A percentile compares a stretch with the other conserved stretches of the same genome.
Conservation (phyloP, 768 basidiomycete species). For the Leccinum obscurum region DNA sequence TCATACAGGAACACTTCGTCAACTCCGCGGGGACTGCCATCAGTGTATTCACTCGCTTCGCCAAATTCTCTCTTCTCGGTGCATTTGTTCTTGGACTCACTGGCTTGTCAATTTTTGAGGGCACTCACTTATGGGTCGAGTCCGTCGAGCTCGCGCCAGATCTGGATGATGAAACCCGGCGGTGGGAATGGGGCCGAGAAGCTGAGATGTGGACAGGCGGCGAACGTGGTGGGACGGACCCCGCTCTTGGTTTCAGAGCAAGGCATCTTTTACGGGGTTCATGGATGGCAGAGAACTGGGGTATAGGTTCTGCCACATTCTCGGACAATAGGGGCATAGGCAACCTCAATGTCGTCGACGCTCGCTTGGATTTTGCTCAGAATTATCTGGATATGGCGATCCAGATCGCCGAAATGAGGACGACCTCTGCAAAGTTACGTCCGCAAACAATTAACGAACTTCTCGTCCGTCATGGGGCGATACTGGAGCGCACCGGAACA, state of each 20-base stretch:
- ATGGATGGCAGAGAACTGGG: conserved; percentile 74
- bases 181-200: conserved; percentile 71
- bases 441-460: conserved; percentile 56
- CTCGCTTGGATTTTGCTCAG: conserved; percentile 55
- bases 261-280: conserved; percentile 65
- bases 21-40: conserved; percentile 41
- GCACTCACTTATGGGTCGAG: conserved; percentile 65
- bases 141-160: conserved; percentile 47
- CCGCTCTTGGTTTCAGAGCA: conserved; percentile 59
- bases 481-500: conserved; percentile 63
- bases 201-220: conserved; percentile 63
- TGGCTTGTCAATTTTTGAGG: conserved; percentile 52
- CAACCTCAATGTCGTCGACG: conserved; percentile 48
- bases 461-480: conserved; percentile 50
- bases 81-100: conserved; percentile 44
- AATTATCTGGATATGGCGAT: conserved; percentile 53
- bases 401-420: conserved; percentile 42
- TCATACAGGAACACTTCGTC: conserved; percentile 36
- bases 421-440: conserved; percentile 41
- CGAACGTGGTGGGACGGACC: conserved; percentile 66
- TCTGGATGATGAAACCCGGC: conserved; percentile 49
- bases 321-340: conserved; percentile 36
- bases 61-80: conserved; percentile 51
- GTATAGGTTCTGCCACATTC: conserved; percentile 44
- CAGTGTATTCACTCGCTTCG: conserved; percentile 44